Conservation (phyloP, 2,329 filamentous ascomycete genomes). For the Beauveria asiatica region DNA sequence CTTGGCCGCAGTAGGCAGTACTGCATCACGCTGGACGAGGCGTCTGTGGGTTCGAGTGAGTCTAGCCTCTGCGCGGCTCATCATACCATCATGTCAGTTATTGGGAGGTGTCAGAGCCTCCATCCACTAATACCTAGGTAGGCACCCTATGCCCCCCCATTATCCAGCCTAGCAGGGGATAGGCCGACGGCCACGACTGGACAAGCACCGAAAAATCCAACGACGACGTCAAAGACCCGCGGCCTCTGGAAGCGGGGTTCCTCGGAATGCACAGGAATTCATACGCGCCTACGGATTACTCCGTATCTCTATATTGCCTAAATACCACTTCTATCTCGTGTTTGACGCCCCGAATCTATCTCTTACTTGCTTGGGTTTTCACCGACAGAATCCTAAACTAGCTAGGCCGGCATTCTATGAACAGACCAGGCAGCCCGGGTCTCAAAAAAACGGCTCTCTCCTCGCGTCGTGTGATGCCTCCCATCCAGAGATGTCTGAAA, state of each 20-base stretch:
- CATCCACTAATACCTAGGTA: no score
- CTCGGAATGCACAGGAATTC: conserved; percentile 6
- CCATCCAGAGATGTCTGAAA: neutral
- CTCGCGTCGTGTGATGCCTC: neutral
- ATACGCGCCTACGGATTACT: neutral
- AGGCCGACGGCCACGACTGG: neutral
- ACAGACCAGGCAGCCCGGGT: neutral
- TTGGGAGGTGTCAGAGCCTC: no score
- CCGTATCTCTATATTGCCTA: neutral
- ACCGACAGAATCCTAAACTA: no score
- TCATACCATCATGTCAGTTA: no score
- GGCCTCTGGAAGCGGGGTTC: neutral
- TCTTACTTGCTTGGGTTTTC: neutral
- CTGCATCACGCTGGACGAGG: no score
- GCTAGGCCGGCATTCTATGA: neutral
- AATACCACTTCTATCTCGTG: neutral
- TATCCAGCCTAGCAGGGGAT: no score
- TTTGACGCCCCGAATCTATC: neutral
- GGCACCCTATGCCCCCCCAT: no score
- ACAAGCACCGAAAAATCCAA: neutral
- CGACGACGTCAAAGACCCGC: neutral
- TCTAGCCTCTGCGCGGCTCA: no score
- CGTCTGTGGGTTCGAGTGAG: no score
- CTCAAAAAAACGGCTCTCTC: neutral
- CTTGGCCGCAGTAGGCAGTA: no score